phyloP scores from a whole-genome alignment of 2,329 filamentous ascomycete species.

The Hypoxylon sp. region DNA sequence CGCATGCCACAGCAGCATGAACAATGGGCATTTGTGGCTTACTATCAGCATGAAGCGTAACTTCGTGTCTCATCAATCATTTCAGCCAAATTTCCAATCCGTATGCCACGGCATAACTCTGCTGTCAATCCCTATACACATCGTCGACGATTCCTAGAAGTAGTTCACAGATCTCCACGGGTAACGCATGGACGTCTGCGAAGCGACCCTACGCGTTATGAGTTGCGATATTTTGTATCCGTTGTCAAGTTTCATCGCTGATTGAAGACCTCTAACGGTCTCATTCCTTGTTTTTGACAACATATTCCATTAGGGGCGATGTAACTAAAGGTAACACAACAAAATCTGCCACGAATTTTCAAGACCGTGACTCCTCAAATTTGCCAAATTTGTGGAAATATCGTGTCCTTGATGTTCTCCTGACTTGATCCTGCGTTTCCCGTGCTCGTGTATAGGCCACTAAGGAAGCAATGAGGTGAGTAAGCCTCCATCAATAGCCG shows the following conservation, averaged over 20 bases:
- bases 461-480: not conserved
- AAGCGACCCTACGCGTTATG: conserved; percentile 23
- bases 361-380: not conserved
- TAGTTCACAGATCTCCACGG: conserved; percentile 17
- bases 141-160: conserved; percentile 1
- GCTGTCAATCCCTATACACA: not conserved
- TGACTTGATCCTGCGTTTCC: not conserved
- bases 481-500: not conserved
- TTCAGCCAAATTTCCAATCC: conserved; percentile 1
- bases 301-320: conserved; percentile 4
- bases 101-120: not conserved
- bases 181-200: conserved; percentile 36
- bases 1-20: conserved; percentile 7
- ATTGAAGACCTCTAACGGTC: conserved; percentile 1
- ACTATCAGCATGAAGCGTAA: conserved; percentile 34
- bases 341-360: conserved; percentile 9
- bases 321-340: conserved; percentile 24
- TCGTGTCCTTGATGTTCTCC: conserved; percentile 2
- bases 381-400: conserved; percentile 1
- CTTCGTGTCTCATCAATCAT: conserved; percentile 12
- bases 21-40: conserved; percentile 27
- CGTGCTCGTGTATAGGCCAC: not conserved
- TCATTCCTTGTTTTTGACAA: conserved; percentile 5
- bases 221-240: conserved; percentile 5
- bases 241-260: conserved; percentile 10